A percentile compares a stretch with the other conserved stretches of the same genome.
phyloP scores from a whole-genome alignment of 192 early-diverging fungal species.

The Mortierella hygrophila region DNA sequence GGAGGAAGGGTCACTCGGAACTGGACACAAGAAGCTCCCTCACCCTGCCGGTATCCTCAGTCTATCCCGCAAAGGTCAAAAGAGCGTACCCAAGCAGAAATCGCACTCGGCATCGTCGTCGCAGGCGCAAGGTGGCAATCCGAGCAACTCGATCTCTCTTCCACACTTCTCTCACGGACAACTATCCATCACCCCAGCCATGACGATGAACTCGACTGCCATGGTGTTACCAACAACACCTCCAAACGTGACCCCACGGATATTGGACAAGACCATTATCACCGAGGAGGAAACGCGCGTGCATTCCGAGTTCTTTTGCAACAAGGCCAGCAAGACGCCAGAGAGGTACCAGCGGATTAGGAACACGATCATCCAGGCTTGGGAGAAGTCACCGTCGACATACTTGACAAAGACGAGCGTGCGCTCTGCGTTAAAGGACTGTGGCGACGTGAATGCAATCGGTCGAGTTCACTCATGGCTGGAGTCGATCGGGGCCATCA shows the following conservation, averaged over 20 bases:
- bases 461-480: slow-evolving; percentile 88
- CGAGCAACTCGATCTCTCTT: not conserved
- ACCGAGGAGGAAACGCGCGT: slow-evolving; percentile 62
- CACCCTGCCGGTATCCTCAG: not conserved
- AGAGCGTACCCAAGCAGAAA: not conserved
- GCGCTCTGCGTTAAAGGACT: slow-evolving; percentile 81
- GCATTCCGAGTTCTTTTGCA: slow-evolving; percentile 76
- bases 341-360: slow-evolving; percentile 90
- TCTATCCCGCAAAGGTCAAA: slow-evolving; percentile 16
- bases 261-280: slow-evolving; percentile 61
- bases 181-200: not conserved
- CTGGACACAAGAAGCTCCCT: slow-evolving; percentile 8
- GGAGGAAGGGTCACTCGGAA: slow-evolving; percentile 48
- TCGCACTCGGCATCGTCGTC: not conserved
- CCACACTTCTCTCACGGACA: slow-evolving; percentile 1
- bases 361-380: slow-evolving; percentile 89
- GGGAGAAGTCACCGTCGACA: slow-evolving; percentile 73
- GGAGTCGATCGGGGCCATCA: slow-evolving; percentile 84
- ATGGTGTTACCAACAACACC: not conserved
- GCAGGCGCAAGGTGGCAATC: not conserved
- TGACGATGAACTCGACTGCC: not conserved
- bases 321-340: slow-evolving; percentile 83
- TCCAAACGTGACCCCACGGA: slow-evolving; percentile 5
- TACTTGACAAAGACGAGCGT: slow-evolving; percentile 90
- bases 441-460: slow-evolving; percentile 95